Base-by-base conservation (phyloP, 2,329 filamentous ascomycete species). In the Stachybotrys chartarum region DNA sequence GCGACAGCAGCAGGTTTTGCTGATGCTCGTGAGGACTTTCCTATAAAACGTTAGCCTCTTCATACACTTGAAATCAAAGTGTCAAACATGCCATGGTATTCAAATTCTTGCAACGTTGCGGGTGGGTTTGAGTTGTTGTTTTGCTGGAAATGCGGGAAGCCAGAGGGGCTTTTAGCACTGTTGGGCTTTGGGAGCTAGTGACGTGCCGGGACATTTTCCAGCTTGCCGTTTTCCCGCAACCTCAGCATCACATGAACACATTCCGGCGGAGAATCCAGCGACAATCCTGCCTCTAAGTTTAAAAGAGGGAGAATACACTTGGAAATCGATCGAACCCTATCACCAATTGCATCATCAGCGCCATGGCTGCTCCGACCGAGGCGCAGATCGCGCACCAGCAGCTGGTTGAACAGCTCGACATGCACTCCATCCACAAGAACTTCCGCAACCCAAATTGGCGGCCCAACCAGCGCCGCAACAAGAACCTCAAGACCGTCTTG, bases 1-100 rank as follows among this genome's bases (percentile, higher is more conserved):
- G 90, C 24, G 91, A 94, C 50, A 97, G 83, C 65, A 99, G 81
- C 54, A 96, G 80, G 67, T 88, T 95, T 79, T 99, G 93, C 78
- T 97, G 94, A 64, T 97, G 92, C 71, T 97, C 94, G 69, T 99
- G 94, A 45, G 94, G 94, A 66, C 90, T 96, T 73, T 99, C 94
- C 93, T 87, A 53, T 11, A 8, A 17, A n/a, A 8, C 7, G 7
- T 47, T 17, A 47, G 24, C 4, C 24, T 24, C 24, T 24, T 24
- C 24, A 24, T 24, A 24, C 24, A 24, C 24, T 3, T 24, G 24
- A 24, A 24, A 3, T 24, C 24, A 24, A 24, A 24, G 24, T 2
- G 24, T 24, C 24, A 24, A 24, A 24, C 24, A 24, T 24, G 24
- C 24, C 24, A 24, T 24, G 24, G 24, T 24, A 24, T 24, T 24